Evolutionary conservation across 108 stramenopile species (phyloP).

Genomic region (Fragilaria radians): DNA sequence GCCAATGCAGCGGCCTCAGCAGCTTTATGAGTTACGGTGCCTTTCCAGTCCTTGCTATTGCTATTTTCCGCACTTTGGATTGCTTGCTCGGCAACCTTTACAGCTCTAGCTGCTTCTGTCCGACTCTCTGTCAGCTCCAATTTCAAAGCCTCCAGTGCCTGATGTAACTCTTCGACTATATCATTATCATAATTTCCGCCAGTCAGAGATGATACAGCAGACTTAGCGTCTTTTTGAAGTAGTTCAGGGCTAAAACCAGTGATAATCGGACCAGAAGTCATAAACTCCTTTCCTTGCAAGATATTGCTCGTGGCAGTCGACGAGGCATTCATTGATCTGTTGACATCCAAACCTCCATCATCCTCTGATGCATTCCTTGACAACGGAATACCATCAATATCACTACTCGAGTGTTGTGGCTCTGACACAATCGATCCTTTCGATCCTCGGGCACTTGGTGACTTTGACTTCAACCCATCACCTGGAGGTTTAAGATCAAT

Average conservation of each 20-base stretch:
- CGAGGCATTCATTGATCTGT: background rate
- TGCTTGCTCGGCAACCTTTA: constrained; percentile 89
- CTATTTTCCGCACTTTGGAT: constrained; percentile 86
- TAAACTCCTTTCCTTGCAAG: background rate
- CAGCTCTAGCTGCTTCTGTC: constrained; percentile 81
- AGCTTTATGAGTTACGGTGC: constrained; percentile 85
- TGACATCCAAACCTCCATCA: background rate
- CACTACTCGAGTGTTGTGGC: background rate
- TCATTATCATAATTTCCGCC: constrained; percentile 83
- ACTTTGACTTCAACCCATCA: background rate
- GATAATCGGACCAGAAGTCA: background rate
- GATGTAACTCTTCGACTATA: constrained; percentile 83
- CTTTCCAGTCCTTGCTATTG: constrained; percentile 75
- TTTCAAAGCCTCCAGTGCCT: constrained; percentile 64
- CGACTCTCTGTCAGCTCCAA: constrained; percentile 77
- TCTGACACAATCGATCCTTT: background rate
- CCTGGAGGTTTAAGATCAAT: too few species aligned
- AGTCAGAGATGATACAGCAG: constrained; percentile 76
- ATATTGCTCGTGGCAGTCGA: background rate
- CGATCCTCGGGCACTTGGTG: background rate
- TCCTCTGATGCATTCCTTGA: background rate
- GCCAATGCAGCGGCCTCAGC: constrained; percentile 86
- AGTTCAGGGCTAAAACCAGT: background rate
- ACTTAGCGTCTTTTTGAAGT: background rate
- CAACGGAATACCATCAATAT: background rate